Evolutionary conservation across 805 yeast genomes (phyloP), one percentile per base, ranked within the genome.

Genomic region (Candida arabinofermentans): DNA sequence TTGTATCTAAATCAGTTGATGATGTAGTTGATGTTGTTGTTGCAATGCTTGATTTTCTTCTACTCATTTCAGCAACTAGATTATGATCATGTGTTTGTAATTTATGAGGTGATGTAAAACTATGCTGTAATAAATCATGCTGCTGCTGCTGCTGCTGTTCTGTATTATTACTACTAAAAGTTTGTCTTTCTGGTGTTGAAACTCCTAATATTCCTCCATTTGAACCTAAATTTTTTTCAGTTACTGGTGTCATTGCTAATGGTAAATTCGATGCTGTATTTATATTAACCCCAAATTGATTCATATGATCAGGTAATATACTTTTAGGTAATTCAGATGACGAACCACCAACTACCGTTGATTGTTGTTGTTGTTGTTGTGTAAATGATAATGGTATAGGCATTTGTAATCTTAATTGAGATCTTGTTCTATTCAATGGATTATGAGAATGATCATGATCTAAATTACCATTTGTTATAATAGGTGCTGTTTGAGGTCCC

Each of bases 241-340:
- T 74, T 4, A 85, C 79, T 2, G 93, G 95, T 0, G 95, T 86
- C 93, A 86, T 85, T 0, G 86, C 77, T 51, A 80, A 66, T 1
- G 86, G 80, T 3, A 74, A 58, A 62, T 56, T 79, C 72, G 53
- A 80, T 70, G 38, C 90, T 86, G 69, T 81, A 80, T 54, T 85
- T 86, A 58, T 83, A 79, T 34, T 58, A 36, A 60, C 58, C 23
- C 65, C 65, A 45, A 60, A 82, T 73, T 58, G 62, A 34, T 57
- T 58, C 41, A 49, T 32, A 37, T 51, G 47, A 41, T 55, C 59
- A 9, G 55, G 48, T n/a, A n/a, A n/a, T n/a, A n/a, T n/a, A n/a
- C n/a, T n/a, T n/a, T n/a, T n/a, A n/a, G n/a, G n/a, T n/a, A n/a
- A n/a, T n/a, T n/a, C n/a, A n/a, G n/a, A n/a, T n/a, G n/a, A n/a